Base-by-base conservation (phyloP, 2,329 filamentous ascomycete genomes). In the Diaporthe ilicicola region DNA sequence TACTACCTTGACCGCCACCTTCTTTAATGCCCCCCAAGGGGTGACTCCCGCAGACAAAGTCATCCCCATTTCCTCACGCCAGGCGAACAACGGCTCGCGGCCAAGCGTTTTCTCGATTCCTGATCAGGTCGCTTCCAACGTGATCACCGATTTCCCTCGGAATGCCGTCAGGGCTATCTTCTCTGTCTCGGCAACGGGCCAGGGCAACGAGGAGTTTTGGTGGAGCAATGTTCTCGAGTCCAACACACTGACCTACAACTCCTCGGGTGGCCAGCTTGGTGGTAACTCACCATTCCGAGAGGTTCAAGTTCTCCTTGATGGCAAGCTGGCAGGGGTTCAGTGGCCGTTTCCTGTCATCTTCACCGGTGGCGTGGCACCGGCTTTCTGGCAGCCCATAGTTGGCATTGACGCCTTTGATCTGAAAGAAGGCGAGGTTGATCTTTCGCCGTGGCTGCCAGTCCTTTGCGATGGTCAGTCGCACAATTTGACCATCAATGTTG, bases 321-420 rank as follows among this genome's bases (percentile, higher is more conserved):
- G 88, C 1, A 81, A 86, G 19, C 80, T 95, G 24, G 92, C 92
- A 2, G 94, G 93, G 1, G 89, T 94, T 1, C 87, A 90, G 39
- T 96, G 92, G 93, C 94, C 94, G 0, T 95, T 93, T 75, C 93
- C 93, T 0, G 87, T 94, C 22, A 91, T 97, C 59, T 95, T 95
- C 75, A 95, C 93, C 0, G 94, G 94, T 3, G 93, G 93, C 1
- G 85, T 96, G 5, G 90, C 92, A 1, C 93, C 93, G 4, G 89
- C 90, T 1, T 86, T 96, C 51, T 94, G 94, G 87, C 86, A 92
- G 5, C 94, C 94, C 0, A 87, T 95, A 67, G 93, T 93, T 3
- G 93, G 93, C 1, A 89, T 93, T 29, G 91, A 96, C 76, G 90
- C 93, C 0, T 96, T 94, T 78, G 93, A 96, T 77, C 84, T 97